Percentiles rank a stretch among this genome's conserved stretches.
These are phyloP conservation scores for Skeletonema costatum DNA, from an alignment of 108 stramenopile species.

Conservation along the genomic window DNA sequence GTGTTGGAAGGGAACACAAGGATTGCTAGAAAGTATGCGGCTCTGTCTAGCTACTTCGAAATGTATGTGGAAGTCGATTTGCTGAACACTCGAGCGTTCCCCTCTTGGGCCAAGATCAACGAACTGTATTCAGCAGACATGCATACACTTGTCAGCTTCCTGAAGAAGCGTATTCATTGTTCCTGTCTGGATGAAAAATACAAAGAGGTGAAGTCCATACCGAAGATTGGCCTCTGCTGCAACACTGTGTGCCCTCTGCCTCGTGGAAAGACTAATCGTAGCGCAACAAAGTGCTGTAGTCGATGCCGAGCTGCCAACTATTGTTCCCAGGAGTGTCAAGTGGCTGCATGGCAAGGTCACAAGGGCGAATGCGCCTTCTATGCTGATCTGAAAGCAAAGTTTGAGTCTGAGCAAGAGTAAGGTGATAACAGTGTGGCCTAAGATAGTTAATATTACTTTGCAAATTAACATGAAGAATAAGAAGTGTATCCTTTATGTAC, in stretches of 20 bases:
- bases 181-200: neutral
- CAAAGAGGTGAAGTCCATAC: neutral
- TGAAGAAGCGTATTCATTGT: neutral
- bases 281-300: neutral
- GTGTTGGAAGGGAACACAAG: neutral
- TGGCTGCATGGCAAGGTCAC: neutral
- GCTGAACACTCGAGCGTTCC: neutral
- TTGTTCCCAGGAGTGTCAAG: neutral
- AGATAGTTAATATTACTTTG: too few relatives aligned
- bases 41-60: neutral
- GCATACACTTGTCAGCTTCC: neutral
- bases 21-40: neutral
- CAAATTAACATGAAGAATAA: too few relatives aligned
- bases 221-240: neutral
- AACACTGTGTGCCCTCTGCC: neutral
- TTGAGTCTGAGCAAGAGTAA: neutral
- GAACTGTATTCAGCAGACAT: neutral
- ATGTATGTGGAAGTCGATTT: neutral
- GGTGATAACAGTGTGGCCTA: too few relatives aligned
- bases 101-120: neutral
- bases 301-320: neutral
- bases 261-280: neutral
- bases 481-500: too few relatives aligned
- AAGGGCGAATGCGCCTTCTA: neutral
- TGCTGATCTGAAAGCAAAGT: neutral